Evolutionary conservation across 495 filamentous ascomycete genomes (phyloP), one percentile per base, ranked within the genome.

Genomic region (Podospora appendiculata): DNA sequence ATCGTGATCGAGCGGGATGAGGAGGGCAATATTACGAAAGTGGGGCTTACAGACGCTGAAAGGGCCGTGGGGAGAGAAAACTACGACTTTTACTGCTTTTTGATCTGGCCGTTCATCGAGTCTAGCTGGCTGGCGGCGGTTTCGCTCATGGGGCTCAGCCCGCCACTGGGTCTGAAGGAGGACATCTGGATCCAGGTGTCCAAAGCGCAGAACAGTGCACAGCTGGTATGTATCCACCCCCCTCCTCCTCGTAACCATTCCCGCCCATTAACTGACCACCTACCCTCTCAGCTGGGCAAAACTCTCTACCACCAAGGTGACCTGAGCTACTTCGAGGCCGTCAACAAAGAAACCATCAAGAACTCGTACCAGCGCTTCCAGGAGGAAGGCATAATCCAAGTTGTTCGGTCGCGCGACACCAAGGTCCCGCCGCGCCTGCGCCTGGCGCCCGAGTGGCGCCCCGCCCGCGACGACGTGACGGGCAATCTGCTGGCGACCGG

Each of bases 31-130:
- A 82, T 90, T 10, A 67, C 70, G 1, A 84, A 73, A 41, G 70
- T 95, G 10, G 88, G 87, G 13, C 73, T 97, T n/a, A 82, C 84
- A 8, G 81, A 86, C 13, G 63, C 75, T 2, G 92, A 98, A 66
- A 78, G 91, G 17, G 71, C 75, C 3, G 81, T 77, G 36, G 93
- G 92, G 3, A 74, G 92, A 18, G 92, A 97, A 63, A 96, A 96
- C 60, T 97, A 85, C 63, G 93, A 97, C 60, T 98, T 97, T 67
- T 96, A 98, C 69, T 96, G 90, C 68, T 97, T 96, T 76, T 69
- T 97, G 17, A 89, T 97, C 55, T 97, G 93, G 93, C 93, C 93
- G 0, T 97, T 97, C 59, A 90, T 96, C 51, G 93, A 98, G 63
- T 85, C 89, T 0, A 82, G 75, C 44, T 98, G 93, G 93, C 81